Evolutionary conservation across 1,139 yeast species (phyloP), one percentile per base, ranked within the genome.

Genomic region (Yamadazyma sp.): DNA sequence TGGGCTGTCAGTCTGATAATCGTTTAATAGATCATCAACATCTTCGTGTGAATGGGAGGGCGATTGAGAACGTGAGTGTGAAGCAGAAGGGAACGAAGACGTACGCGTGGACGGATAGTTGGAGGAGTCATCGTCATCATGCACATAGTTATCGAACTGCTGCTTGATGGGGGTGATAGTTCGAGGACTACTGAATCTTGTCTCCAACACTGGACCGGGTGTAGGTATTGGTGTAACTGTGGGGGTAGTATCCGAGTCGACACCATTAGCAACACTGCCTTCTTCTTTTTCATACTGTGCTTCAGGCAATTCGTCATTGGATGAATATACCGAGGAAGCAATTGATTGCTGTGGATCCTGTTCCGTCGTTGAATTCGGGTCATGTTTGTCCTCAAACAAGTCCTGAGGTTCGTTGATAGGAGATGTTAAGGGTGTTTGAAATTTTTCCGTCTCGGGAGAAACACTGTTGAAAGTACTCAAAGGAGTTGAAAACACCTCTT

Each of bases 1-100:
- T 2, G 48, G 48, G 34, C 48, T 45, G n/a, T 43, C 47, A 18
- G 17, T 38, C 25, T 45, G 44, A 26, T 45, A 45, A 18, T 41
- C 45, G 29, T 43, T 40, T 9, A 45, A 27, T 11, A 45, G 31
- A 28, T 45, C 46, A 38, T 43, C 41, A 4, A 44, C 37, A 25
- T 43, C 43, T 16, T 32, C 45, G 18, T 41, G 41, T 2, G 42
- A 38, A n/a, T 33, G 30, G 20, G 24, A 12, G 5, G 30, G 22
- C 5, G 31, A 30, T 10, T 30, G 23, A 5, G 24, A 26, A 17
- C 38, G 40, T 17, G 31, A 16, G 9, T 42, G 39, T 17, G 31
- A 22, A n/a, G 43, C 38, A n/a, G 45, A 40, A 3, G 49, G 43
- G 15, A 38, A 31, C 4, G 46, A 33, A 6, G 44, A 38, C 6